phyloP scores from a whole-genome alignment of 805 yeast genomes.

The Babjeviella inositovora region DNA sequence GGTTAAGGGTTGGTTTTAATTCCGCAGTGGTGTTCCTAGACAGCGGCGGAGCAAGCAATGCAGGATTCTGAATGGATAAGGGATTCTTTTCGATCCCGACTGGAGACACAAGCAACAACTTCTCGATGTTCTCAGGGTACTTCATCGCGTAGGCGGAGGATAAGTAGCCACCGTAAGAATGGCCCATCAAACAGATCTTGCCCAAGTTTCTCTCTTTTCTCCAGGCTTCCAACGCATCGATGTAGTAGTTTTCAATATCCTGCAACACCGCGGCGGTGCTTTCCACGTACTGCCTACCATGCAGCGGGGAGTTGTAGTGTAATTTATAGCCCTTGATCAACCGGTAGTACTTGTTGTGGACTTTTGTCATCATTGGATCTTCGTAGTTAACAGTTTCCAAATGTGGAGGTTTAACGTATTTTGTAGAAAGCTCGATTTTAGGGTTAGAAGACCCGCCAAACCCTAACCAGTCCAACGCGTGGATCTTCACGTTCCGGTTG shows the following conservation, averaged over 20 bases:
- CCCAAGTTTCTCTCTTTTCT: slow-evolving; percentile 27
- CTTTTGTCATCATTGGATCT: slow-evolving; percentile 4
- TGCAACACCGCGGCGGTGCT: slow-evolving; percentile 18
- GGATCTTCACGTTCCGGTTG: slow-evolving; percentile 9
- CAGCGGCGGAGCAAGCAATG: slow-evolving; percentile 2
- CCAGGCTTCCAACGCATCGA: slow-evolving; percentile 53
- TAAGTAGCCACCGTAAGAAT: slow-evolving; percentile 69
- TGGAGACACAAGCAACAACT: slow-evolving; percentile 53
- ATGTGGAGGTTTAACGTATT: slow-evolving; percentile 21
- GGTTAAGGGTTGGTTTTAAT: slow-evolving; percentile 20
- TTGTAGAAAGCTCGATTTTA: slow-evolving; percentile 13
- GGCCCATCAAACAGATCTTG: slow-evolving; percentile 52
- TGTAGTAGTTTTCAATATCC: slow-evolving; percentile 37
- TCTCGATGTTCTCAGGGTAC: slow-evolving; percentile 35
- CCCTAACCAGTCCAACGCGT: slow-evolving; percentile 32
- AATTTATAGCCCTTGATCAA: slow-evolving; percentile 6
- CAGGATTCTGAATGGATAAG: slow-evolving; percentile 24
- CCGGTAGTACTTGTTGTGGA: slow-evolving; percentile 1
- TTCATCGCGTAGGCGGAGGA: slow-evolving; percentile 45
- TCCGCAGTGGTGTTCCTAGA: slow-evolving; percentile 2
- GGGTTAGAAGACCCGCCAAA: slow-evolving; percentile 41
- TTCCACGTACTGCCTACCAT: slow-evolving; percentile 11
- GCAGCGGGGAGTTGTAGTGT: slow-evolving; percentile 6
- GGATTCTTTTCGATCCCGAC: slow-evolving; percentile 66
- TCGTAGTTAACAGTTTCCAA: slow-evolving; percentile 10